A percentile compares a stretch with the other conserved stretches of the same genome.
Evolutionary conservation across 306 rosid genomes (phyloP).

Genomic region (Quercus dentata): DNA sequence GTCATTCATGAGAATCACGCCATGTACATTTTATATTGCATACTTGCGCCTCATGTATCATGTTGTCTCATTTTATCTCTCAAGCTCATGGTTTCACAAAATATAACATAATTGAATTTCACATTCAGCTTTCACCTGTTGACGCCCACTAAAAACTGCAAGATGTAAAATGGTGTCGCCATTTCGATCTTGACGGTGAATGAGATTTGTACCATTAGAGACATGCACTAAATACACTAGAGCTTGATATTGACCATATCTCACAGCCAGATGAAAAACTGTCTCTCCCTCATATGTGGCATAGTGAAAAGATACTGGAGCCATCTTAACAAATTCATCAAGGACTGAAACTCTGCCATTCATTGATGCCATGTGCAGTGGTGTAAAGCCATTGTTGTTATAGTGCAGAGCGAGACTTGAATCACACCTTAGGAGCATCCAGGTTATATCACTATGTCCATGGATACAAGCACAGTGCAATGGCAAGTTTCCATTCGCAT

Average conservation of each 20-base stretch:
- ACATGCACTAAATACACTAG: constrained; percentile 41
- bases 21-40: too few relatives aligned
- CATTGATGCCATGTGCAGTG: constrained; percentile 62
- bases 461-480: constrained; percentile 46
- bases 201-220: constrained; percentile 39
- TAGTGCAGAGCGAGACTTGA: constrained; percentile 33
- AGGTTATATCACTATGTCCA: constrained; percentile 49
- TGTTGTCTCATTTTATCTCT: background rate
- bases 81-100: background rate
- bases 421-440: constrained; percentile 49
- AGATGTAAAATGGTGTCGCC: constrained; percentile 60
- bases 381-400: constrained; percentile 63
- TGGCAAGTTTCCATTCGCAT: constrained; percentile 52
- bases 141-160: constrained; percentile 49
- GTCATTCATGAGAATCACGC: too few relatives aligned
- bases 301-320: constrained; percentile 40
- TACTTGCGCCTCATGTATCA: too few relatives aligned
- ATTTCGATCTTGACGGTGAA: constrained; percentile 44
- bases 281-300: constrained; percentile 65
- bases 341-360: constrained; percentile 56
- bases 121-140: constrained; percentile 40
- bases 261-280: constrained; percentile 64
- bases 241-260: constrained; percentile 50
- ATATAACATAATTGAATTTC: background rate
- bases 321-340: constrained; percentile 36